Conservation (phyloP, 352 stramenopile genomes). For the Labyrinthula sp. region DNA sequence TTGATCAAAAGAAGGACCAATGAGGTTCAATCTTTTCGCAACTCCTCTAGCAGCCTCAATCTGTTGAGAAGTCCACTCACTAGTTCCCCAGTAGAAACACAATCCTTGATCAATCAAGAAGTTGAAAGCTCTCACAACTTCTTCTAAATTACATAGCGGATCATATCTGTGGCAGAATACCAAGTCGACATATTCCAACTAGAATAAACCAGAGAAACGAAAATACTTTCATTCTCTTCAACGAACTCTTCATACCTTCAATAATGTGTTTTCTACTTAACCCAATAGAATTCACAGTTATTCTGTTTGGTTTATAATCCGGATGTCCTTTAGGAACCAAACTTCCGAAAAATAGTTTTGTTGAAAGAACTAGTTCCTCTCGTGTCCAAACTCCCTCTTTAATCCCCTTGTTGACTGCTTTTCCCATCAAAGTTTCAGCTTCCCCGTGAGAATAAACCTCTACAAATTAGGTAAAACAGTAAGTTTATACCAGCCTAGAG, state of each 20-base stretch:
- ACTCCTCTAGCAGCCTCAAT: conserved; percentile 33
- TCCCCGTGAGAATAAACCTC: conserved; percentile 5
- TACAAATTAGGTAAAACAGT: neutral
- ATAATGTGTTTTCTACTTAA: conserved; percentile 36
- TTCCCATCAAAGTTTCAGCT: conserved; percentile 21
- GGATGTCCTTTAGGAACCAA: too few species aligned
- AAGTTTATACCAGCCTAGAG: neutral
- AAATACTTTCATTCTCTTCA: conserved; percentile 35
- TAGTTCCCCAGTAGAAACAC: conserved; percentile 50
- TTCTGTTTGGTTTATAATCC: too few species aligned
- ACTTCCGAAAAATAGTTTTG: conserved; percentile 36
- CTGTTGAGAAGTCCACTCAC: conserved; percentile 48
- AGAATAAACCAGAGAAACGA: too few species aligned
- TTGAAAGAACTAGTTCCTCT: conserved; percentile 35
- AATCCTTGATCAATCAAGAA: conserved; percentile 43
- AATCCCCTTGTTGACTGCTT: conserved; percentile 6
- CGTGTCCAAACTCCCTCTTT: conserved; percentile 32
- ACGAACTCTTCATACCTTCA: conserved; percentile 33
- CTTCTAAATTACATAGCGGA: conserved; percentile 35
- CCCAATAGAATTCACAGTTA: conserved; percentile 35
- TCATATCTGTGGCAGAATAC: conserved; percentile 33
- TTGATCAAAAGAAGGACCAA: conserved; percentile 37
- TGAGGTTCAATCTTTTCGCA: conserved; percentile 36
- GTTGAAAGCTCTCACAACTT: conserved; percentile 43
- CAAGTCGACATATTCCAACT: conserved; percentile 34